Conservation (phyloP, 108 stramenopile genomes). For the Cyclotella cryptica region DNA sequence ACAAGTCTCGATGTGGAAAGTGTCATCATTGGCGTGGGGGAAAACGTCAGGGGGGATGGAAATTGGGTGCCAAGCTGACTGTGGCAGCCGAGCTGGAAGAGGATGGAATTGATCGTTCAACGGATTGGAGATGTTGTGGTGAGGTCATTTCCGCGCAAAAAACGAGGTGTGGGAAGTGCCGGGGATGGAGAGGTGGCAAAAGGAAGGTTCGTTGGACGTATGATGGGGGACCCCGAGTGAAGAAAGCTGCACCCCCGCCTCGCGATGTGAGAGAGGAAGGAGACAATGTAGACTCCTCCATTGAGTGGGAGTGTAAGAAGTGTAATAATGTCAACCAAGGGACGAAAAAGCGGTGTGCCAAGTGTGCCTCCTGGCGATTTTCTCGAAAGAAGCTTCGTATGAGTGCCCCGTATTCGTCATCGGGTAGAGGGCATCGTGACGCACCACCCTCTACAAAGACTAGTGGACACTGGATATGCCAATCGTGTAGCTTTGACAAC, state of each 20-base stretch:
- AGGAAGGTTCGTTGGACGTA: constrained; percentile 16
- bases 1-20: constrained; percentile 26
- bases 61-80: constrained; percentile 10
- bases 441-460: not conserved
- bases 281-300: not conserved
- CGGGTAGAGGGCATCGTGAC: not conserved
- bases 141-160: constrained; percentile 18
- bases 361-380: constrained; percentile 30
- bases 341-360: constrained; percentile 26
- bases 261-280: not conserved
- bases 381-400: not conserved
- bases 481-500: constrained; percentile 27
- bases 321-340: constrained; percentile 35
- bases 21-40: constrained; percentile 38
- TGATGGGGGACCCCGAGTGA: not conserved
- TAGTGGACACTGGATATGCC: constrained; percentile 28
- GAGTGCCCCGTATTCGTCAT: not conserved
- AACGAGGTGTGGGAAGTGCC: constrained; percentile 34
- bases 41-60: constrained; percentile 35
- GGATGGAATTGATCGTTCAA: constrained; percentile 28
- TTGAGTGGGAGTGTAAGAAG: constrained; percentile 34
- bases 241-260: not conserved
- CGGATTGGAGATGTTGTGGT: constrained; percentile 33
- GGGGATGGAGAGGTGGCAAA: constrained; percentile 35
- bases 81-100: not conserved